Conservation (phyloP, 176 grass and related monocot species). For the Calamus simplicifolius region DNA sequence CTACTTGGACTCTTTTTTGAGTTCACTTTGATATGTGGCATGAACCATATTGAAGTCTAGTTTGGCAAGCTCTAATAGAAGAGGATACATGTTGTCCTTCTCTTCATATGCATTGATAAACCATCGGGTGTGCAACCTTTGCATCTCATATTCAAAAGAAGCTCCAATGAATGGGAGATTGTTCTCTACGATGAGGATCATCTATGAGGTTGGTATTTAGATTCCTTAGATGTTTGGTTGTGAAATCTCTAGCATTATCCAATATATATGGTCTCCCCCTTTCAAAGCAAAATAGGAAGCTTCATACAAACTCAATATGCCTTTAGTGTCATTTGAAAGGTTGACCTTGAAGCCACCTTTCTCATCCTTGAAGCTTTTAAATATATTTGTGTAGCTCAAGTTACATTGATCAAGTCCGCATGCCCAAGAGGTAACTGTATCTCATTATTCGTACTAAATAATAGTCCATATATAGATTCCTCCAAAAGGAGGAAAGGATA, state of each 20-base stretch:
- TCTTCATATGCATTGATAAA: constrained; percentile 31
- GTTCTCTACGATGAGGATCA: background rate
- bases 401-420: no score
- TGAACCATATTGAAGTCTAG: constrained; percentile 40
- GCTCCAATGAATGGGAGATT: background rate
- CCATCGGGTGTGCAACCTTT: constrained; percentile 27
- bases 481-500: no score
- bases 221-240: background rate
- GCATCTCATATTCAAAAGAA: constrained; percentile 16
- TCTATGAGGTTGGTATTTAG: background rate
- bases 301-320: constrained; percentile 27
- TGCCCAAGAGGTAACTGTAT: no score
- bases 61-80: constrained; percentile 26
- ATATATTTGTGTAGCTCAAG: background rate
- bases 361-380: constrained; percentile 13
- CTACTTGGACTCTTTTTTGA: constrained; percentile 23
- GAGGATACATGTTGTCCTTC: background rate
- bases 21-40: constrained; percentile 23
- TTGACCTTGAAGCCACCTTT: background rate
- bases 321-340: background rate
- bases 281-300: constrained; percentile 28
- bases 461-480: no score
- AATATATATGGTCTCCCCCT: constrained; percentile 14
- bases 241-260: constrained; percentile 21
- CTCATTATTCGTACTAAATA: no score